Base-by-base conservation (phyloP, 169 alveolate genomes). In the Amoebophrya sp. region DNA sequence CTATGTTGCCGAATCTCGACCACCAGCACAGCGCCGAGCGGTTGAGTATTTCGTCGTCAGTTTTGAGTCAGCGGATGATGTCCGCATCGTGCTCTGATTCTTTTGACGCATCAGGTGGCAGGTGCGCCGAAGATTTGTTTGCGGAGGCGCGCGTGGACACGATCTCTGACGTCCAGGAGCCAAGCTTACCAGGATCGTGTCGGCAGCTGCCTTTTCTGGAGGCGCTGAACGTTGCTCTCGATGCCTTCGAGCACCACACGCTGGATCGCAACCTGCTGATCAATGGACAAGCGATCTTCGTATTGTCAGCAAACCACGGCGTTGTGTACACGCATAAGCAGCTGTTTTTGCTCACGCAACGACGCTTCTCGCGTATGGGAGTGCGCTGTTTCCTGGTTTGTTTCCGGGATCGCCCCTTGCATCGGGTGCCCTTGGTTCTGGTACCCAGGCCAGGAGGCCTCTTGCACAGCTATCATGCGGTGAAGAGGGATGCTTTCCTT, bases 361-460 rank as follows among this genome's bases (percentile, higher is more conserved):
- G 83, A 6, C 18, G 83, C 39, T 65, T 65, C 33, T 65, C 83
- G 83, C 18, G n/a, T 29, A 65, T 65, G 83, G 83, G 83, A 26
- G 83, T 36, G 83, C 83, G 83, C 2, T 65, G 83, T 26, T 65
- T 65, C 33, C 26, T 65, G 83, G 26, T 65, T 10, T 65, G 83
- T 36, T 65, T 65, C 83, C 83, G 83, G 36, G 83, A 65, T 10
- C 83, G 83, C 36, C 83, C 83, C 10, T 36, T 65, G 83, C 83
- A 65, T 26, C 83, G 83, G 2, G 83, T 65, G 83, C 83, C 83
- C 36, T 36, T 65, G 26, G 83, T 65, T 6, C 33, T 65, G 83
- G 83, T 65, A 0, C 83, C 83, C 39, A 47, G 18, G 65, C 6
- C n/a, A n/a, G n/a, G n/a, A n/a, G n/a, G n/a, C n/a, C n/a, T n/a